Base-by-base conservation (phyloP, 345 rosid species). In the Kernera saxatilis region DNA sequence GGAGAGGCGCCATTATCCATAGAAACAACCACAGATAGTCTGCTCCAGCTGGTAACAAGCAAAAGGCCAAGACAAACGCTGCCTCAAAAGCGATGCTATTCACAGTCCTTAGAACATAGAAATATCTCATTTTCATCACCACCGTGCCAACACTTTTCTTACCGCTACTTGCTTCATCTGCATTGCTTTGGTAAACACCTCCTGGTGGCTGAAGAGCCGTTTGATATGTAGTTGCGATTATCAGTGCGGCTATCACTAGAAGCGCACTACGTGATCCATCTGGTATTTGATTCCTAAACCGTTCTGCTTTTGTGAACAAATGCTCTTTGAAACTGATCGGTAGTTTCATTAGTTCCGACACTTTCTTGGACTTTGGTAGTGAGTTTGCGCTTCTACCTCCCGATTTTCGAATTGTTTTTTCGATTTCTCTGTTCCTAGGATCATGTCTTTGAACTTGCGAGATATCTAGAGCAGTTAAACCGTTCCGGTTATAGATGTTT, bases 201-300 rank as follows among this genome's bases (percentile, higher is more conserved):
- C 70, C 74, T 8, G 69, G 49, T 12, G 81, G 78, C 40, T 40
- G 48, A 10, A 77, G 72, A 4, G 68, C 33, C 0, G 60, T 69
- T 40, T 33, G 33, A 26, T 53, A 81, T 1, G 79, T 67, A 3
- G 79, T 63, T 8, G 81, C 56, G 10, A 79, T 74, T 22, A 74
- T 81, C 23, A 78, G 2, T 1, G 70, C 44, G 2, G 57, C 50
- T 29, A 71, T 75, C 19, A 78, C 79, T 22, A 81, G 57, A 37
- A 81, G 25, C 0, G 59, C 51, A 13, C 30, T 81, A 25, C 71
- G 67, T 18, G 14, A 45, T 12, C 61, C 65, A 8, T 62, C 15
- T 22, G 83, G 44, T 27, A 70, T 46, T 1, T 61, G 9, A 19
- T 13, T 26, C 39, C 55, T 64, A 18, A 5, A 37, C 3, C 71